These are phyloP conservation scores for Fusarium multiceps DNA, from an alignment of 2,329 filamentous ascomycete genomes.

Conservation along the genomic window DNA sequence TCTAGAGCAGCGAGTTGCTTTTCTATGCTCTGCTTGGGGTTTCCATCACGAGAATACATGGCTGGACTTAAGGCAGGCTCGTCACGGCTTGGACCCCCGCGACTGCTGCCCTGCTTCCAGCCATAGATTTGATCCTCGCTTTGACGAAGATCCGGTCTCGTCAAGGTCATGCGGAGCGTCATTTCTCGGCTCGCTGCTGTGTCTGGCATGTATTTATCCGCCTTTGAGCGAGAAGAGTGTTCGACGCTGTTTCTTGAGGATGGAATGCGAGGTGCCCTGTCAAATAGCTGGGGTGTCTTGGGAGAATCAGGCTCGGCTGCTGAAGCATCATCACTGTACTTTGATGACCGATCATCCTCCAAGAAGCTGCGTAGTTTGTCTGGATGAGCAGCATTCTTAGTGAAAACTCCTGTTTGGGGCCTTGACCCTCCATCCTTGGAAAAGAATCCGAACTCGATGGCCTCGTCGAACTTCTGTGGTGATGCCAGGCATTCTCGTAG, in stretches of 20 bases:
- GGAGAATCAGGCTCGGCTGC: constrained; percentile 69
- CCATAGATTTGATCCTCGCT: constrained; percentile 78
- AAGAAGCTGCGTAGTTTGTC: constrained; percentile 68
- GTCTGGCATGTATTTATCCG: constrained; percentile 60
- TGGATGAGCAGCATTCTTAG: constrained; percentile 50
- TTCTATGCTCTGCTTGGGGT: constrained; percentile 65
- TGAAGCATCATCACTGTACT: constrained; percentile 66
- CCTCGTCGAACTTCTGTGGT: constrained; percentile 95
- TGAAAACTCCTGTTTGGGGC: constrained; percentile 47
- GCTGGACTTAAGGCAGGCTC: constrained; percentile 44
- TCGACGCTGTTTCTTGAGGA: constrained; percentile 47
- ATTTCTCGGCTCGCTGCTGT: constrained; percentile 79
- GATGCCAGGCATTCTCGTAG: constrained; percentile 87
- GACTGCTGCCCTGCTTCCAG: constrained; percentile 65
- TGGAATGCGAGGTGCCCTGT: constrained; percentile 51
- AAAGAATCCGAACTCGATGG: constrained; percentile 92
- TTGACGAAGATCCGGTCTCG: constrained; percentile 84
- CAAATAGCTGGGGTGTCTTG: constrained; percentile 63
- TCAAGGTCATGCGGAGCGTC: constrained; percentile 96
- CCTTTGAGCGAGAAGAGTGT: constrained; percentile 45
- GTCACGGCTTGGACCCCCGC: constrained; percentile 57
- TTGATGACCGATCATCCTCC: constrained; percentile 67
- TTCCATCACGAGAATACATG: constrained; percentile 48
- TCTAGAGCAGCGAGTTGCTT: constrained; percentile 65
- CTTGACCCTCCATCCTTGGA: constrained; percentile 61